Conservation (phyloP, 106 monocot genomes). For the Dendrobium chrysotoxum region DNA sequence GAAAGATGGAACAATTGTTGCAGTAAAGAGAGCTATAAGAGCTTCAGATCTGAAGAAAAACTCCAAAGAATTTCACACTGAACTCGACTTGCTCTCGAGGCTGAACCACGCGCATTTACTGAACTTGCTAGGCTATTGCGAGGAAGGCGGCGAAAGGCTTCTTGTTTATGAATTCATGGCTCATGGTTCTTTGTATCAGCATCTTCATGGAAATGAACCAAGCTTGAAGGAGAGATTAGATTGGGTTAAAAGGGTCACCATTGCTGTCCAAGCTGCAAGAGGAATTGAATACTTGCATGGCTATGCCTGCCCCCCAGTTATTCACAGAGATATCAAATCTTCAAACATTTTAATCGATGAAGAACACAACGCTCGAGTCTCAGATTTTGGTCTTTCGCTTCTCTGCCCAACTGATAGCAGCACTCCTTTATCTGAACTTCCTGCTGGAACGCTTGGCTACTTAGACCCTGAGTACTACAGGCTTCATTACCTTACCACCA, state of each 20-base stretch:
- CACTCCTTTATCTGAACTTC: constrained; percentile 78
- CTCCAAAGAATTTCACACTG: constrained; percentile 85
- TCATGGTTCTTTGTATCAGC: constrained; percentile 88
- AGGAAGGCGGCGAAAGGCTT: constrained; percentile 89
- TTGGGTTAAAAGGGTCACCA: constrained; percentile 87
- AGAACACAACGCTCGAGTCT: constrained; percentile 91
- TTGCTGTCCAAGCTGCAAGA: constrained; percentile 91
- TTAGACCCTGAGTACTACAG: constrained; percentile 97
- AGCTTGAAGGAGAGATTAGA: constrained; percentile 46
- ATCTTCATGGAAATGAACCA: constrained; percentile 76
- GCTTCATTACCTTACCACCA: constrained; percentile 94
- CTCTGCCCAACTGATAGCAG: constrained; percentile 75
- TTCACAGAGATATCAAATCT: constrained; percentile 97
- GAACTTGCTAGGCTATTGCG: constrained; percentile 87
- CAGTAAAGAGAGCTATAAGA: constrained; percentile 70
- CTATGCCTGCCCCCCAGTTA: constrained; percentile 97
- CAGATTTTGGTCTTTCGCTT: constrained; percentile 94
- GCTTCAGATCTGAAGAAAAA: constrained; percentile 63
- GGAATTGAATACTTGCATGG: constrained; percentile 98
- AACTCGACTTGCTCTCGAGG: constrained; percentile 86
- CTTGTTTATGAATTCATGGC: constrained; percentile 99
- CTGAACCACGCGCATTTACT: constrained; percentile 96
- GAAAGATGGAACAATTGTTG: constrained; percentile 86
- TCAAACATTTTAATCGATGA: constrained; percentile 98
- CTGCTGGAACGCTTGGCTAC: constrained; percentile 95